A percentile compares a stretch with the other conserved stretches of the same genome.
These are phyloP conservation scores for Aspergillus pseudoglaucus DNA, from an alignment of 2,329 filamentous ascomycete species.

Conservation along the genomic window DNA sequence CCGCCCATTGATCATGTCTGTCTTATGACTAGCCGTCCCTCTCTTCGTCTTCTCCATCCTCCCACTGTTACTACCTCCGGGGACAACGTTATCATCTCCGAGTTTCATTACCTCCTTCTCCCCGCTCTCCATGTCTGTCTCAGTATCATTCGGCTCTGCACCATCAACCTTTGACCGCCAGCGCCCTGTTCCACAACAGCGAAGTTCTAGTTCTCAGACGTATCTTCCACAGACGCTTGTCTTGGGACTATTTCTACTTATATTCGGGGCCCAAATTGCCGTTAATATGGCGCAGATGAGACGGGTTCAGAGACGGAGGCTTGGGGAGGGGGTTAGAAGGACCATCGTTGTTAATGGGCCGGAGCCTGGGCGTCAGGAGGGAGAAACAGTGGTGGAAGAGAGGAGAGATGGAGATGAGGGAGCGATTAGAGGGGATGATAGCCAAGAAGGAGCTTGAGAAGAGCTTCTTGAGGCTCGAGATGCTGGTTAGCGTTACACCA, in stretches of 20 bases:
- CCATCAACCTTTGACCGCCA: conserved; percentile 2
- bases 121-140: conserved; percentile 31
- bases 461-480: too few relatives aligned
- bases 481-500: too few relatives aligned
- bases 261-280: neutral
- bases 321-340: neutral
- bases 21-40: conserved; percentile 41
- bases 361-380: too few relatives aligned
- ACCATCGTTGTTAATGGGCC: neutral
- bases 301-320: neutral
- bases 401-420: too few relatives aligned
- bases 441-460: too few relatives aligned
- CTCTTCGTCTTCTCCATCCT: conserved; percentile 28
- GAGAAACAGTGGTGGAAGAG: too few relatives aligned
- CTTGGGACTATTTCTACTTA: conserved; percentile 10
- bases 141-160: conserved; percentile 25
- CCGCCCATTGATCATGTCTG: conserved; percentile 28
- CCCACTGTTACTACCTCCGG: conserved; percentile 19
- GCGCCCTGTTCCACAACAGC: conserved; percentile 2
- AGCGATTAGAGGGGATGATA: too few relatives aligned
- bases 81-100: conserved; percentile 17
- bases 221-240: conserved; percentile 29
- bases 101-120: conserved; percentile 27
- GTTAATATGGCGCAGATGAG: neutral
- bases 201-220: conserved; percentile 9